Evolutionary conservation across 2,329 filamentous ascomycete genomes (phyloP), one percentile per base, ranked within the genome.

Genomic region (Chrysoporthe deuterocubensis): DNA sequence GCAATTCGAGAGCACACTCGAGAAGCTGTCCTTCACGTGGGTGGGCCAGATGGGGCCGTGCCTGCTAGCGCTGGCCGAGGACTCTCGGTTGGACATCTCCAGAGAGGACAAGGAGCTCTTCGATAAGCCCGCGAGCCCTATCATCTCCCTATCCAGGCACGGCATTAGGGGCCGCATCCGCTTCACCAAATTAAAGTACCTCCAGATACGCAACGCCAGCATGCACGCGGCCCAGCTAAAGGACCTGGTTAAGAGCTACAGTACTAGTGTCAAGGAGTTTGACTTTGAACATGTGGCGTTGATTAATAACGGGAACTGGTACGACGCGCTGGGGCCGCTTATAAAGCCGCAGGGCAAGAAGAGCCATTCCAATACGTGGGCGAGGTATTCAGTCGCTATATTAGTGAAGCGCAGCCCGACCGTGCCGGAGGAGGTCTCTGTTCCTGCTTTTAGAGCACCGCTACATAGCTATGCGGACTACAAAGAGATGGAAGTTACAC

Each of bases 131-230:
- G 90, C 87, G 0, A 86, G 85, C 16, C 84, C 87, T 68, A 90
- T 89, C 87, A 89, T 86, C n/a, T 87, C 88, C 1, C 77, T 90
- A 1, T 81, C 82, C 1, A 79, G 80, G 68, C 81, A 87, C 69
- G 69, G 80, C 74, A 70, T 77, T 13, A 81, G 87, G 57, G 81
- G 82, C 62, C 83, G 87, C 7, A 84, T 93, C 67, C 81, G 83
- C 71, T 94, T 96, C 79, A 87, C 87, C 9, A 84, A 85, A 71
- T 81, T 96, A 69, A 85, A 87, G 46, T 86, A 87, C 73, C 85
- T 96, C 79, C 85, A 90, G 72, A 81, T 96, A 48, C 87, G 90
- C 72, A 96, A 96, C n/a, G n/a, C n/a, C n/a, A n/a, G n/a, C n/a
- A n/a, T n/a, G n/a, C n/a, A n/a, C n/a, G n/a, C n/a, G n/a, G 80